A percentile compares a stretch with the other conserved stretches of the same genome.
phyloP scores from a whole-genome alignment of 1,284 basidiomycete genomes.

The Pyrrhoderma lamaoense region DNA sequence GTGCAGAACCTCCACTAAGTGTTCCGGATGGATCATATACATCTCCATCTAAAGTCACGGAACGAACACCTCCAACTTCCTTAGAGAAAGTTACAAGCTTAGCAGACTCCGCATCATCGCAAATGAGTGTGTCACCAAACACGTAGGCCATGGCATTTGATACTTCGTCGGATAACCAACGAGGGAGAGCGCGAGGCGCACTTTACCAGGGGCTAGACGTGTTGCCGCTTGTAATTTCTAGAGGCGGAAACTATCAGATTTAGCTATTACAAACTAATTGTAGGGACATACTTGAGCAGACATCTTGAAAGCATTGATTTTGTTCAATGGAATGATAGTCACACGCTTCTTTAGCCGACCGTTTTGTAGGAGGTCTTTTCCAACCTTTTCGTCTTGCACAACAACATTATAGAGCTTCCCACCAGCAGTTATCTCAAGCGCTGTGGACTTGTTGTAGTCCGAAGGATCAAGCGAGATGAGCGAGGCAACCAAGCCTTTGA shows the following conservation, averaged over 20 bases:
- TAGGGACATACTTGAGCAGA: constrained; percentile 45
- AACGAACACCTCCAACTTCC: constrained; percentile 64
- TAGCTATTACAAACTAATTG: constrained; percentile 2
- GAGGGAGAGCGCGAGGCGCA: constrained; percentile 79
- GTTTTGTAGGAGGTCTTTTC: constrained; percentile 78
- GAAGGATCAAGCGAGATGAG: constrained; percentile 69
- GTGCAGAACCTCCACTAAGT: constrained; percentile 86
- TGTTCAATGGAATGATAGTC: constrained; percentile 91
- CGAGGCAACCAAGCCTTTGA: constrained; percentile 91
- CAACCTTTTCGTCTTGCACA: constrained; percentile 85
- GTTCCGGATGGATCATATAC: constrained; percentile 96
- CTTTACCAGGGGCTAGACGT: constrained; percentile 76
- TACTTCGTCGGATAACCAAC: constrained; percentile 84
- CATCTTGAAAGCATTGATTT: constrained; percentile 73
- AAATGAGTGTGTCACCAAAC: constrained; percentile 91
- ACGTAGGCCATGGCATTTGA: constrained; percentile 89
- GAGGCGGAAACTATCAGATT: background rate
- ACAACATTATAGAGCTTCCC: constrained; percentile 92
- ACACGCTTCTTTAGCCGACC: constrained; percentile 85
- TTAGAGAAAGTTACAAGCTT: constrained; percentile 81
- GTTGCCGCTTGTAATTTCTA: constrained; percentile 77
- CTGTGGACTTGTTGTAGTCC: constrained; percentile 77
- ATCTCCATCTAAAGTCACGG: constrained; percentile 92
- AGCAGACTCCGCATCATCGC: constrained; percentile 84
- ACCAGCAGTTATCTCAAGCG: constrained; percentile 91